A percentile compares a stretch with the other conserved stretches of the same genome.
phyloP scores from a whole-genome alignment of 2,329 filamentous ascomycete genomes.

The Penicillium sp. region DNA sequence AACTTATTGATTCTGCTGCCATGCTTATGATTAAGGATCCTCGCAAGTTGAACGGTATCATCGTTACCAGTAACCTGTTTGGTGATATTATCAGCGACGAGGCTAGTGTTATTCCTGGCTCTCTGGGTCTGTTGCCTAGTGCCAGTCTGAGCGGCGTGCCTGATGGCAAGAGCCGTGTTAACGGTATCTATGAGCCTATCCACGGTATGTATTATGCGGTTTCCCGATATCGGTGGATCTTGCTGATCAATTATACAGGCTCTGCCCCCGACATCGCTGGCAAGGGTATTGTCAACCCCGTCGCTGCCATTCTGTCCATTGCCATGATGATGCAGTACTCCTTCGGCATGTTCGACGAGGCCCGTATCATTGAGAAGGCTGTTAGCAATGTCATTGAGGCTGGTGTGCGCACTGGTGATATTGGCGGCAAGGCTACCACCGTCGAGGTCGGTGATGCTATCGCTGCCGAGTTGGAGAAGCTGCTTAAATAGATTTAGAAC shows the following conservation, averaged over 20 bases:
- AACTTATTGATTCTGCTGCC: slow-evolving; percentile 92
- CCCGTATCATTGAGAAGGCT: slow-evolving; percentile 38
- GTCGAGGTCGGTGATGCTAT: slow-evolving; percentile 78
- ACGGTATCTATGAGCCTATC: slow-evolving; percentile 96
- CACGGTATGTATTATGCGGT: slow-evolving; percentile 59
- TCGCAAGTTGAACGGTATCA: slow-evolving; percentile 76
- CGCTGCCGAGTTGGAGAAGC: slow-evolving; percentile 65
- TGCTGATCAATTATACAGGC: slow-evolving; percentile 45
- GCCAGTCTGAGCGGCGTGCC: slow-evolving; percentile 83
- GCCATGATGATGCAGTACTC: slow-evolving; percentile 98
- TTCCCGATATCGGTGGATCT: neutral
- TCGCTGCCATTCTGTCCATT: slow-evolving; percentile 85
- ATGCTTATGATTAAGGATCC: slow-evolving; percentile 98
- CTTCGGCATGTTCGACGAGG: slow-evolving; percentile 70
- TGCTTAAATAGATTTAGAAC: slow-evolving; percentile 50
- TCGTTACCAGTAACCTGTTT: slow-evolving; percentile 90
- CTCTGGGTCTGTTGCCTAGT: slow-evolving; percentile 79
- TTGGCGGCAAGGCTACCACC: slow-evolving; percentile 72
- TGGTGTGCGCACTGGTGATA: slow-evolving; percentile 75
- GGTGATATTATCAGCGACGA: slow-evolving; percentile 96
- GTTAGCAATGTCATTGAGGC: slow-evolving; percentile 63
- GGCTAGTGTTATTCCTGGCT: slow-evolving; percentile 88
- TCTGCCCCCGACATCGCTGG: slow-evolving; percentile 92
- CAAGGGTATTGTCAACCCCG: slow-evolving; percentile 83
- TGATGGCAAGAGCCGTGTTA: slow-evolving; percentile 76